phyloP scores from a whole-genome alignment of 805 yeast genomes.

The Wickerhamiella siamensis region DNA sequence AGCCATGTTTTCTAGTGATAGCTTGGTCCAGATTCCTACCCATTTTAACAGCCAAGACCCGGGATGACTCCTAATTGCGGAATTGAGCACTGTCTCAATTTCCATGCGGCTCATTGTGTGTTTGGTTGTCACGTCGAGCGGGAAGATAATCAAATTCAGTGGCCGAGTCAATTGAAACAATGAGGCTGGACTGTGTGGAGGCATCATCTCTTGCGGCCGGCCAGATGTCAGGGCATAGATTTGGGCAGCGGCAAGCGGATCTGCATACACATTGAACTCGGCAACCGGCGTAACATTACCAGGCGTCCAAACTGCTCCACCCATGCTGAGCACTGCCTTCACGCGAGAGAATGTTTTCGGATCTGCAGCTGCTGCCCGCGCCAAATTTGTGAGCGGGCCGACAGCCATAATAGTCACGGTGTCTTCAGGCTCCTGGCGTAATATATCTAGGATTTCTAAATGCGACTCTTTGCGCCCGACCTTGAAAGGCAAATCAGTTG shows the following conservation, averaged over 20 bases:
- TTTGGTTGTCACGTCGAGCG: slow-evolving; percentile 27
- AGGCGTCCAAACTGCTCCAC: slow-evolving; percentile 25
- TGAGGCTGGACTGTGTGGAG: slow-evolving; percentile 16
- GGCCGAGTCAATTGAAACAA: slow-evolving; percentile 13
- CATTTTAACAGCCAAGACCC: slow-evolving; percentile 25
- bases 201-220: slow-evolving; percentile 21
- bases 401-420: slow-evolving; percentile 28
- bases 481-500: slow-evolving; percentile 19
- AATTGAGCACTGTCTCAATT: slow-evolving; percentile 13
- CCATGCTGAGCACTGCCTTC: slow-evolving; percentile 28
- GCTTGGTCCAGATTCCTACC: slow-evolving; percentile 24
- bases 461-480: slow-evolving; percentile 22
- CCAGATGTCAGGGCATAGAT: slow-evolving; percentile 25
- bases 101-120: slow-evolving; percentile 19
- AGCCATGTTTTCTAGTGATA: slow-evolving; percentile 15
- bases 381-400: slow-evolving; percentile 30
- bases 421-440: slow-evolving; percentile 23
- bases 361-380: slow-evolving; percentile 28
- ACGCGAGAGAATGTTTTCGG: slow-evolving; percentile 26
- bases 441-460: slow-evolving; percentile 25
- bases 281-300: slow-evolving; percentile 31
- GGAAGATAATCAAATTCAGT: slow-evolving; percentile 24
- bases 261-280: slow-evolving; percentile 31
- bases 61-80: slow-evolving; percentile 5
- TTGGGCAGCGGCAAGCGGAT: slow-evolving; percentile 29